Evolutionary conservation across 202 grass and related monocot species (phyloP), one percentile per base, ranked within the genome.

Genomic region (Elaeis oleifera): DNA sequence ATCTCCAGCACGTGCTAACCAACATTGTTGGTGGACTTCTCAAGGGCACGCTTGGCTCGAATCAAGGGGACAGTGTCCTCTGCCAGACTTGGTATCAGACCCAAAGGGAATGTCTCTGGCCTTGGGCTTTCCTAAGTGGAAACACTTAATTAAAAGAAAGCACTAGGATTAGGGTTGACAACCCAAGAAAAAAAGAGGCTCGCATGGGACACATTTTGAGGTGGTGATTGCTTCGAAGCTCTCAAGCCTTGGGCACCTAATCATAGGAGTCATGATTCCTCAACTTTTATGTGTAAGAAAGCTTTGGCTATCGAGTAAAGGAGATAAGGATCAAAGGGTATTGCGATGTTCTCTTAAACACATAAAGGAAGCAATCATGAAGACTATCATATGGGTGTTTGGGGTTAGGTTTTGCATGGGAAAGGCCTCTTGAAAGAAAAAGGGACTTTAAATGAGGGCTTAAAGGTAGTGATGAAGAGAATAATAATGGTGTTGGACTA

Each of bases 11-110:
- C 32, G 65, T 68, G 65, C 51, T 39, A 15, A 51, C 18, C 65
- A 68, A 68, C 18, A 68, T 16, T 0, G 29, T 19, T 67, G 65
- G 65, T 56, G 65, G 13, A 13, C 52, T 68, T 68, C 65, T 68
- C 65, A 56, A 68, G 65, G 65, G 65, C 65, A 68, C 65, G 65
- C 65, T 55, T 55, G 51, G 65, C 52, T 68, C 51, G 65, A 68
- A 68, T 56, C 36, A 56, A 68, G 65, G 65, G 26, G 65, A 68
- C 65, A 68, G 14, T 68, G 23, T 16, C 18, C 52, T 55, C 65
- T 56, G 65, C 52, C 51, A 56, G 26, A 50, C 52, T 36, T 32
- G 51, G 52, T 68, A 18, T 20, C n/a, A 16, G 13, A 15, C 52
- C 65, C 29, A 17, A 56, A 44, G 65, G 53, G 51, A 68, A 39